Conservation (phyloP, 306 rosid species). For the Trifolium dubium region DNA sequence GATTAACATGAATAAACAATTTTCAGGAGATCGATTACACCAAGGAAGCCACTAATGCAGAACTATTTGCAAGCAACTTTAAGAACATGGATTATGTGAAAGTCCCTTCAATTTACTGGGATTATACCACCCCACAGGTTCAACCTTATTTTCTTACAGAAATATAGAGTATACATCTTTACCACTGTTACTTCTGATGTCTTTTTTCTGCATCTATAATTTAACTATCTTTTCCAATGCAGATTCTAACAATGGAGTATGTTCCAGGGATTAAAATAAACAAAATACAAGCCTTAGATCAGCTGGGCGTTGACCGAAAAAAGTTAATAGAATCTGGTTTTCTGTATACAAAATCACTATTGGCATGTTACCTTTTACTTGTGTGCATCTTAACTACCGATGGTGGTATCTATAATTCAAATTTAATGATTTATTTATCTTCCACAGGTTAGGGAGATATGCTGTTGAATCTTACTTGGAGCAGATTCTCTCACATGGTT, state of each 20-base stretch:
- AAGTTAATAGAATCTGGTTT: slow-evolving; percentile 54
- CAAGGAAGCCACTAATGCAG: slow-evolving; percentile 97
- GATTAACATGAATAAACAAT: slow-evolving; percentile 33
- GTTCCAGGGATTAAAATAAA: slow-evolving; percentile 99
- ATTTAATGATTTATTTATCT: slow-evolving; percentile 31
- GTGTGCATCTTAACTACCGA: slow-evolving; percentile 32
- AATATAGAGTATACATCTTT: slow-evolving; percentile 30
- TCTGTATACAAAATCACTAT: slow-evolving; percentile 25
- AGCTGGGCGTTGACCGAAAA: slow-evolving; percentile 93
- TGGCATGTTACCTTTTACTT: slow-evolving; percentile 29
- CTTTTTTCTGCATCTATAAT: slow-evolving; percentile 19
- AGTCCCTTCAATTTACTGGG: slow-evolving; percentile 91
- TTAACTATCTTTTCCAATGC: slow-evolving; percentile 42
- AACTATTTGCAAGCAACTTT: slow-evolving; percentile 85
- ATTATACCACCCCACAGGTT: slow-evolving; percentile 96
- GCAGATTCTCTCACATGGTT: slow-evolving; percentile 97
- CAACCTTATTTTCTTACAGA: slow-evolving; percentile 33
- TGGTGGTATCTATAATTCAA: slow-evolving; percentile 28
- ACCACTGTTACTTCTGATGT: slow-evolving; percentile 13
- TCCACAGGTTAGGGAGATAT: slow-evolving; percentile 82
- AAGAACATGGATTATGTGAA: slow-evolving; percentile 84
- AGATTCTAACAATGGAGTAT: slow-evolving; percentile 99
- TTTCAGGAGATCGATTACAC: slow-evolving; percentile 99
- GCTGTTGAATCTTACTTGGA: slow-evolving; percentile 99
- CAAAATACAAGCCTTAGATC: slow-evolving; percentile 92